These are phyloP conservation scores for Globisporangium paddicum DNA, from an alignment of 352 stramenopile species.

Conservation along the genomic window DNA sequence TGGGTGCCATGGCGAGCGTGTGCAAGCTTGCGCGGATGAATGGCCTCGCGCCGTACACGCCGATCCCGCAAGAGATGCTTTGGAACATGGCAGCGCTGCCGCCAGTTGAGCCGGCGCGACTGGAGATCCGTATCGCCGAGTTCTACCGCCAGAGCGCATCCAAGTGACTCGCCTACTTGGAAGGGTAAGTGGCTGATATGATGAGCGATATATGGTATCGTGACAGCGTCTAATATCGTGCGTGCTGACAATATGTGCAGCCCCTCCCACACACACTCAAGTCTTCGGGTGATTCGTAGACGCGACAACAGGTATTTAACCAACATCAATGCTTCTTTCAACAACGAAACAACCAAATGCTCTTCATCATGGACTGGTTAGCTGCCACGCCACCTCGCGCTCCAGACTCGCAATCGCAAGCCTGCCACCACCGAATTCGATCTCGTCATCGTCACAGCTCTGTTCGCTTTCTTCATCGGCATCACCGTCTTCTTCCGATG, in stretches of 20 bases:
- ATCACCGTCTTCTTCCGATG: neutral
- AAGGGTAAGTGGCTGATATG: neutral
- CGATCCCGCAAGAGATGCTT: conserved; percentile 35
- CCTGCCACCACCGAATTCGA: conserved; percentile 1
- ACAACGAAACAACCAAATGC: neutral
- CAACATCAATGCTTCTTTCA: neutral
- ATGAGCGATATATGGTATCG: too few relatives aligned
- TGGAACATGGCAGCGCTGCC: conserved; percentile 23
- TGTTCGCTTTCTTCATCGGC: too few relatives aligned
- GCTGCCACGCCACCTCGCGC: conserved; percentile 8
- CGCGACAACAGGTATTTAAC: conserved; percentile 2
- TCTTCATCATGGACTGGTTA: conserved; percentile 1
- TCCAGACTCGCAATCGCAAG: neutral
- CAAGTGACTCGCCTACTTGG: neutral
- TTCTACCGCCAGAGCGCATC: conserved; percentile 32
- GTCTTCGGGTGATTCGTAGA: neutral
- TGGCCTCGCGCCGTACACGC: conserved; percentile 32
- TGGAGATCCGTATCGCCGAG: conserved; percentile 50
- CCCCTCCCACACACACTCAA: neutral
- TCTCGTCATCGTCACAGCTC: conserved; percentile 2
- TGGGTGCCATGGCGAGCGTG: conserved; percentile 52
- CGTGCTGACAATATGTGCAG: neutral
- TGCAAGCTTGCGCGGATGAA: conserved; percentile 32
- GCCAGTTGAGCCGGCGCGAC: conserved; percentile 36
- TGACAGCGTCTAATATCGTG: too few relatives aligned